These are phyloP conservation scores for Colletotrichum destructivum DNA, from an alignment of 2,329 filamentous ascomycete genomes.

Conservation along the genomic window DNA sequence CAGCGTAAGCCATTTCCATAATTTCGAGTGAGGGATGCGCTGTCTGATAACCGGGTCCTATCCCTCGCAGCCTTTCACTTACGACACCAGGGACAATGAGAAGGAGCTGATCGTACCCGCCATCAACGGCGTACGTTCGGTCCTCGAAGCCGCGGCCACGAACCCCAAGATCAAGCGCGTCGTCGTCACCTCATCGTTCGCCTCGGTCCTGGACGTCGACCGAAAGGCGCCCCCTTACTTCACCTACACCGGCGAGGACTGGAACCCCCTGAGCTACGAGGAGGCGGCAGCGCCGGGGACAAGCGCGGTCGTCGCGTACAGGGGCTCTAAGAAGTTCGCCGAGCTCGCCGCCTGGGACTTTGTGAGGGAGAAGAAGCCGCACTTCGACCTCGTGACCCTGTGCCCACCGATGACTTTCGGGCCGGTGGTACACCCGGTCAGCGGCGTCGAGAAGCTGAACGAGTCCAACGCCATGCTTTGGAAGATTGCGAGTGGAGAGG, in stretches of 20 bases:
- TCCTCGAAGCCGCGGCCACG: slow-evolving; percentile 54
- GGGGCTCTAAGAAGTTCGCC: slow-evolving; percentile 54
- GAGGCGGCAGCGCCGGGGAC: slow-evolving; percentile 58
- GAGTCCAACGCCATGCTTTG: slow-evolving; percentile 60
- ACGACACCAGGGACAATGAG: slow-evolving; percentile 60
- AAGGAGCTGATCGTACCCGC: slow-evolving; percentile 61
- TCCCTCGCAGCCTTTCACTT: slow-evolving; percentile 58
- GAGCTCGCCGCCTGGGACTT: slow-evolving; percentile 55
- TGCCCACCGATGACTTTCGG: slow-evolving; percentile 64
- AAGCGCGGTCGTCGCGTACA: slow-evolving; percentile 58
- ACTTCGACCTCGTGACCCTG: slow-evolving; percentile 61
- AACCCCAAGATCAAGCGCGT: slow-evolving; percentile 49
- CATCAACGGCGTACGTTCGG: slow-evolving; percentile 60
- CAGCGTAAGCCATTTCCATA: slow-evolving; percentile 51
- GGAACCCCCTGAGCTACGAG: slow-evolving; percentile 70
- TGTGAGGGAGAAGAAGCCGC: slow-evolving; percentile 51
- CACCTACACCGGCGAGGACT: slow-evolving; percentile 68
- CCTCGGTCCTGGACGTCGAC: slow-evolving; percentile 70
- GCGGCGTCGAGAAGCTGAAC: slow-evolving; percentile 54
- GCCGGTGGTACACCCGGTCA: slow-evolving; percentile 56
- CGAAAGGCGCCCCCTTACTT: slow-evolving; percentile 65
- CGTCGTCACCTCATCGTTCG: slow-evolving; percentile 78
- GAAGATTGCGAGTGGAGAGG: slow-evolving; percentile 55
- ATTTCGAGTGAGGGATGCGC: not conserved
- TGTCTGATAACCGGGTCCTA: not conserved